Evolutionary conservation across 2,329 filamentous ascomycete genomes (phyloP).

Genomic region (Aspergillus sp.): DNA sequence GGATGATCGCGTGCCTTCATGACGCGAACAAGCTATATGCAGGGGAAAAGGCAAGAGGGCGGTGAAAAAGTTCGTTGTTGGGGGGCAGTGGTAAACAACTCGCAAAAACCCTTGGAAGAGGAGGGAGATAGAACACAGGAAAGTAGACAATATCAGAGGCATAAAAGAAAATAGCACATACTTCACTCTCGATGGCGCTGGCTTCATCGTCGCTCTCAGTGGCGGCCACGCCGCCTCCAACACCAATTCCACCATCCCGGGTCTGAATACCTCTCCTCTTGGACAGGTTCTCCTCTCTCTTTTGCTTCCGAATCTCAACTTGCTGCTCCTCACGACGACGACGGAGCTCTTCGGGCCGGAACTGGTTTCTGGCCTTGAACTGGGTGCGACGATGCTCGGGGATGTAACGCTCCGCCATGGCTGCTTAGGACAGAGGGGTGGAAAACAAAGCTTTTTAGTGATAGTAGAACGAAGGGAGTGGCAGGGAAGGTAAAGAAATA

Average conservation of each 20-base stretch:
- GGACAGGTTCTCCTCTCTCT: constrained; percentile 97
- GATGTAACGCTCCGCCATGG: constrained; percentile 98
- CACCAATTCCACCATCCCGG: constrained; percentile 57
- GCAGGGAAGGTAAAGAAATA: constrained; percentile 13
- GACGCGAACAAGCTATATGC: constrained; percentile 5
- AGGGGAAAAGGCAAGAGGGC: constrained; percentile 25
- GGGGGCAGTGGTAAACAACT: constrained; percentile 19
- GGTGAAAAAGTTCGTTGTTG: constrained; percentile 27
- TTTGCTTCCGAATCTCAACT: constrained; percentile 97
- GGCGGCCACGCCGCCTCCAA: constrained; percentile 61
- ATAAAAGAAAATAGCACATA: constrained; percentile 46
- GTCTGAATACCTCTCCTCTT: constrained; percentile 92
- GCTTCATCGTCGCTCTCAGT: constrained; percentile 98
- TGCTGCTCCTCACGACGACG: constrained; percentile 98
- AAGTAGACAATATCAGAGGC: constrained; percentile 1
- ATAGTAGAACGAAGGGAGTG: constrained; percentile 9
- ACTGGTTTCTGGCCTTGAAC: constrained; percentile 99
- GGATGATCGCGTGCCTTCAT: constrained; percentile 3
- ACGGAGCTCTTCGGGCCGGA: constrained; percentile 98
- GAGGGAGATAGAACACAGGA: neutral
- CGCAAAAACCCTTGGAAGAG: constrained; percentile 8
- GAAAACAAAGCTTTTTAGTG: constrained; percentile 11
- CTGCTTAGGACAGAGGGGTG: constrained; percentile 29
- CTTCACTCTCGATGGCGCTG: constrained; percentile 90
- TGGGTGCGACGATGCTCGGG: constrained; percentile 98